These are phyloP conservation scores for Irpex rosettiformis DNA, from an alignment of 1,284 basidiomycete genomes.

Conservation along the genomic window DNA sequence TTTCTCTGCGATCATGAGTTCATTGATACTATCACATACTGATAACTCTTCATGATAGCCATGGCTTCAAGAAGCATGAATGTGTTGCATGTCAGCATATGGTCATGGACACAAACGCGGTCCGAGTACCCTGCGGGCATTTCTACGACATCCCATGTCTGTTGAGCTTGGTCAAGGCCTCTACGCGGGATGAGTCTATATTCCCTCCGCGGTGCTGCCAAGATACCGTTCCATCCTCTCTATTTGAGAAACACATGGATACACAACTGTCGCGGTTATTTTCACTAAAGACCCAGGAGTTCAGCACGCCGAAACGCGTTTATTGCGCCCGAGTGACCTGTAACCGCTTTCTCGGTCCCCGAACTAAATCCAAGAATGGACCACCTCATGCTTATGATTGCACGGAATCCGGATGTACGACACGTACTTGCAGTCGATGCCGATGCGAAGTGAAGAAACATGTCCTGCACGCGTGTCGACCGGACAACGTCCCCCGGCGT, in stretches of 20 bases:
- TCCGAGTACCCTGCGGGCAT: constrained; percentile 31
- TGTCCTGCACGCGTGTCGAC: constrained; percentile 17
- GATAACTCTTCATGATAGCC: constrained; percentile 1
- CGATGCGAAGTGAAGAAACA: constrained; percentile 16
- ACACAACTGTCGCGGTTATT: constrained; percentile 19
- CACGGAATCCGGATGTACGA: constrained; percentile 15
- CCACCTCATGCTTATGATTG: constrained; percentile 15
- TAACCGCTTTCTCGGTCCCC: constrained; percentile 33
- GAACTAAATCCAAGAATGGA: constrained; percentile 8
- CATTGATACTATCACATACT: neutral
- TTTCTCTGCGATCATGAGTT: neutral
- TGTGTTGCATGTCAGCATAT: constrained; percentile 21
- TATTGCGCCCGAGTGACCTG: constrained; percentile 35
- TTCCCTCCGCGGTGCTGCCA: constrained; percentile 36
- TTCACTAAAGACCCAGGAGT: constrained; percentile 26
- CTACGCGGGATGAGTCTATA: constrained; percentile 31
- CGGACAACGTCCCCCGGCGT: constrained; percentile 14
- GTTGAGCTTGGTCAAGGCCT: constrained; percentile 27
- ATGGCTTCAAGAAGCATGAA: constrained; percentile 13
- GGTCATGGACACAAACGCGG: constrained; percentile 10
- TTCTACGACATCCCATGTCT: constrained; percentile 32
- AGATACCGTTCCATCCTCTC: constrained; percentile 23
- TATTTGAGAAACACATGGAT: constrained; percentile 25
- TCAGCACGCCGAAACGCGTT: constrained; percentile 28
- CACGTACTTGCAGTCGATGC: constrained; percentile 25